These are phyloP conservation scores for Diaporthe sp. DNA, from an alignment of 2,329 filamentous ascomycete genomes.

Conservation along the genomic window DNA sequence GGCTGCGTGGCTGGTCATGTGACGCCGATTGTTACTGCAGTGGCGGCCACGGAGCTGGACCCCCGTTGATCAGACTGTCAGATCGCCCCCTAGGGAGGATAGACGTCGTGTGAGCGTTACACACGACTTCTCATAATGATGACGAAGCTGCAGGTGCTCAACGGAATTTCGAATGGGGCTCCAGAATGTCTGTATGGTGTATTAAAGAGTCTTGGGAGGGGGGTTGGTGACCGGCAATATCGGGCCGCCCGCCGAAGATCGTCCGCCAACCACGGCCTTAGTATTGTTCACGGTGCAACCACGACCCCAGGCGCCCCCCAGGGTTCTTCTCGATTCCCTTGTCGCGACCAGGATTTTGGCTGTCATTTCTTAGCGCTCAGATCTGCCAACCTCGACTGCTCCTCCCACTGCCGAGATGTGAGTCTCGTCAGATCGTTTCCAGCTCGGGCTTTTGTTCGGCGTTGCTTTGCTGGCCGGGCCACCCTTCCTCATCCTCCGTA, in stretches of 20 bases:
- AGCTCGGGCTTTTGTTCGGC: slow-evolving; percentile 20
- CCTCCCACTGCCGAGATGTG: slow-evolving; percentile 5
- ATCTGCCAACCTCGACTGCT: slow-evolving; percentile 25
- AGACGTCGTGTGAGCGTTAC: slow-evolving; percentile 3
- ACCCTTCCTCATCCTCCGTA: slow-evolving; percentile 16
- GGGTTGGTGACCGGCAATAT: slow-evolving; percentile 22
- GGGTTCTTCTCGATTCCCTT: slow-evolving; percentile 24
- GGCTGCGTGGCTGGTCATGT: slow-evolving; percentile 29
- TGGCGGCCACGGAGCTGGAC: slow-evolving; percentile 23
- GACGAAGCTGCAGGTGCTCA: slow-evolving; percentile 19
- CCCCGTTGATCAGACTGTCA: slow-evolving; percentile 27
- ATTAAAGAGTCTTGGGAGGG: slow-evolving; percentile 29
- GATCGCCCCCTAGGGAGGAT: background rate
- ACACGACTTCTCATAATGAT: slow-evolving; percentile 22
- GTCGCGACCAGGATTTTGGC: slow-evolving; percentile 21
- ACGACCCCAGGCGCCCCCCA: slow-evolving; percentile 18
- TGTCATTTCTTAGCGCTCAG: slow-evolving; percentile 29
- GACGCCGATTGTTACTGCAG: slow-evolving; percentile 8
- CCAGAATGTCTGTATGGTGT: slow-evolving; percentile 27
- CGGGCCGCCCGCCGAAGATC: slow-evolving; percentile 40
- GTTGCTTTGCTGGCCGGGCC: slow-evolving; percentile 25
- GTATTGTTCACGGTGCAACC: slow-evolving; percentile 36
- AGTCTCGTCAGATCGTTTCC: slow-evolving; percentile 17
- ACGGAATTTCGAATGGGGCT: slow-evolving; percentile 18
- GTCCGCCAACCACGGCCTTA: slow-evolving; percentile 37